Conservation (phyloP, 768 basidiomycete species). For the Pisolithus albus region DNA sequence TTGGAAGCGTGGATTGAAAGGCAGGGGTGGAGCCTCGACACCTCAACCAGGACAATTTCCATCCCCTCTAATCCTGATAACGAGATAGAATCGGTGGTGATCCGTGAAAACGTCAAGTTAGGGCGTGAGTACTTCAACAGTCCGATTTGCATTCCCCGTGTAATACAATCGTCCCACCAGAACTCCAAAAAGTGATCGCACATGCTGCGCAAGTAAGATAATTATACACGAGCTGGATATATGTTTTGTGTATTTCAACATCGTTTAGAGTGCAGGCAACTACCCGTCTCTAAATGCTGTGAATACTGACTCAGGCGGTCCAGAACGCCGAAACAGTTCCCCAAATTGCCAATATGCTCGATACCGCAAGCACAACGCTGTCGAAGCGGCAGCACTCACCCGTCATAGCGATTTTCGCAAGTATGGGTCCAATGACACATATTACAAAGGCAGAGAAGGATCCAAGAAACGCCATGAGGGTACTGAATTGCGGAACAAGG, state of each 20-base stretch:
- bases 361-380: conserved; percentile 43
- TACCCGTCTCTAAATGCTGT: not conserved
- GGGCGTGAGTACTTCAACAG: conserved; percentile 50
- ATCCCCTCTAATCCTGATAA: conserved; percentile 84
- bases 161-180: conserved; percentile 31
- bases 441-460: conserved; percentile 78
- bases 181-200: conserved; percentile 68
- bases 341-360: conserved; percentile 65
- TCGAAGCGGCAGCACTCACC: conserved; percentile 47
- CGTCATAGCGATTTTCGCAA: conserved; percentile 58
- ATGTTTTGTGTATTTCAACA: conserved; percentile 4
- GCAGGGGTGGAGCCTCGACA: conserved; percentile 62
- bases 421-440: conserved; percentile 71
- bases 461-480: conserved; percentile 85
- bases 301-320: conserved; percentile 21
- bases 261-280: not conserved
- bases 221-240: conserved; percentile 1
- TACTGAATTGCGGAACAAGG: conserved; percentile 70
- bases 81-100: conserved; percentile 78
- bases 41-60: conserved; percentile 46
- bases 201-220: conserved; percentile 57
- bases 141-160: not conserved
- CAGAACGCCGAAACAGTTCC: conserved; percentile 65
- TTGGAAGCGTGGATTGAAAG: conserved; percentile 54
- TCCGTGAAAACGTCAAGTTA: conserved; percentile 76